These are phyloP conservation scores for Reticulascus tulasneorum DNA, from an alignment of 2,329 filamentous ascomycete species.

Conservation along the genomic window DNA sequence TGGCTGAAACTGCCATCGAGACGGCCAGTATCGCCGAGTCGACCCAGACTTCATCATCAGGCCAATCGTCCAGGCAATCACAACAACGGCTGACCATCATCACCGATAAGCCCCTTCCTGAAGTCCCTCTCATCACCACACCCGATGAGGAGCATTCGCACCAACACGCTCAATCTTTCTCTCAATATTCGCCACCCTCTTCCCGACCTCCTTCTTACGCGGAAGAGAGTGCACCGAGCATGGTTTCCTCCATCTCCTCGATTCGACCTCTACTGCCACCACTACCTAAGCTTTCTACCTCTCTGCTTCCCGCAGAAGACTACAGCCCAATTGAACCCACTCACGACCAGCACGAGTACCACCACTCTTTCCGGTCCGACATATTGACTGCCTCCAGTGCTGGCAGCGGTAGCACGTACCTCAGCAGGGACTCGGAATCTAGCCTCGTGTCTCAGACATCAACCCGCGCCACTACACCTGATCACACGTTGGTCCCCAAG, in stretches of 20 bases:
- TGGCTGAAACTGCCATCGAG: slow-evolving; percentile 30
- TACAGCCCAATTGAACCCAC: slow-evolving; percentile 44
- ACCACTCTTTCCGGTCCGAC: slow-evolving; percentile 55
- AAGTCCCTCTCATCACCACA: slow-evolving; percentile 55
- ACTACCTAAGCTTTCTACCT: slow-evolving; percentile 54
- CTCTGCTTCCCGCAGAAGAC: slow-evolving; percentile 42
- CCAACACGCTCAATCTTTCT: slow-evolving; percentile 13
- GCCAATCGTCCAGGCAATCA: slow-evolving; percentile 25
- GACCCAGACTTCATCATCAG: slow-evolving; percentile 27
- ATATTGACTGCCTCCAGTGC: slow-evolving; percentile 72
- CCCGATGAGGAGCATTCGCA: slow-evolving; percentile 23
- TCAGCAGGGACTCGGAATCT: slow-evolving; percentile 75
- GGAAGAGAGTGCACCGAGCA: slow-evolving; percentile 38
- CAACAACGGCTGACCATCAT: slow-evolving; percentile 34
- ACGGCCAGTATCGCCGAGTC: slow-evolving; percentile 35
- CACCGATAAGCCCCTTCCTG: slow-evolving; percentile 64
- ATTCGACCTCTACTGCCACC: slow-evolving; percentile 48
- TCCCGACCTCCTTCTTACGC: slow-evolving; percentile 40
- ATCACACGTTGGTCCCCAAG: slow-evolving; percentile 52
- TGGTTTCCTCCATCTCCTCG: slow-evolving; percentile 44
- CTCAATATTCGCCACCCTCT: slow-evolving; percentile 31
- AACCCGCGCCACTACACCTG: slow-evolving; percentile 84
- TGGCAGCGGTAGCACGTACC: slow-evolving; percentile 73
- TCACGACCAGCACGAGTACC: slow-evolving; percentile 47
- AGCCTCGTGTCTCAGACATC: slow-evolving; percentile 79